Percentiles rank a stretch among this genome's conserved stretches.
Evolutionary conservation across 495 filamentous ascomycete genomes (phyloP).

Genomic region (Xanthoparmelia taractica): DNA sequence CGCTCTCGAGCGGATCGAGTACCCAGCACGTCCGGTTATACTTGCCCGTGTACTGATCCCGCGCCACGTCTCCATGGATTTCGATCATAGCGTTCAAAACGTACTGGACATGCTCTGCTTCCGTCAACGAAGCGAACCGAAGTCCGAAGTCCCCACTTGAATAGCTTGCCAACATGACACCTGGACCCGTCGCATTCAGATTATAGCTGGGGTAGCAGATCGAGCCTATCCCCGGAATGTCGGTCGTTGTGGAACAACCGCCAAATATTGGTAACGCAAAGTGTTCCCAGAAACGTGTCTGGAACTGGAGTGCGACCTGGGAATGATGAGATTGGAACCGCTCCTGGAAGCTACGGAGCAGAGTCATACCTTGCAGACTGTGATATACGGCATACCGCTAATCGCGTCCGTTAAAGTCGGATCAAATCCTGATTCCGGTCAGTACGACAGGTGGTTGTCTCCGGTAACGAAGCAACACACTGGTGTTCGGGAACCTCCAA

Average conservation of each 20-base stretch:
- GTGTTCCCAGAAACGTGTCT: background rate
- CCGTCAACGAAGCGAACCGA: constrained; percentile 39
- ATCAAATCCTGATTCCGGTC: background rate
- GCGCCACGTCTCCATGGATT: constrained; percentile 50
- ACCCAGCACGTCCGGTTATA: constrained; percentile 55
- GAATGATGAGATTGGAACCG: background rate
- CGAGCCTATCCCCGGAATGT: background rate
- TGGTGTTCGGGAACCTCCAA: constrained; percentile 41
- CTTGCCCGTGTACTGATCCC: constrained; percentile 52
- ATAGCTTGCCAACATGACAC: constrained; percentile 56
- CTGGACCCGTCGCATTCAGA: constrained; percentile 35
- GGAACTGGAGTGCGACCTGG: background rate
- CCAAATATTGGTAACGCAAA: background rate
- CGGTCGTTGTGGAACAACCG: background rate
- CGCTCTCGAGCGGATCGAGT: constrained; percentile 45
- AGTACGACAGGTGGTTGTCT: background rate
- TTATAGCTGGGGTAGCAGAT: background rate
- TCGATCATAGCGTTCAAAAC: constrained; percentile 51
- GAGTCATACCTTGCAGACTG: background rate
- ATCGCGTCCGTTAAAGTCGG: background rate
- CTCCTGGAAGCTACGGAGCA: background rate
- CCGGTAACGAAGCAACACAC: background rate
- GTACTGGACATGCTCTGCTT: constrained; percentile 40
- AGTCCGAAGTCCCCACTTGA: constrained; percentile 38
- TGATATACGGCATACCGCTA: background rate